Evolutionary conservation across 2,329 filamentous ascomycete genomes (phyloP).

Genomic region (Ophiostoma ulmi): DNA sequence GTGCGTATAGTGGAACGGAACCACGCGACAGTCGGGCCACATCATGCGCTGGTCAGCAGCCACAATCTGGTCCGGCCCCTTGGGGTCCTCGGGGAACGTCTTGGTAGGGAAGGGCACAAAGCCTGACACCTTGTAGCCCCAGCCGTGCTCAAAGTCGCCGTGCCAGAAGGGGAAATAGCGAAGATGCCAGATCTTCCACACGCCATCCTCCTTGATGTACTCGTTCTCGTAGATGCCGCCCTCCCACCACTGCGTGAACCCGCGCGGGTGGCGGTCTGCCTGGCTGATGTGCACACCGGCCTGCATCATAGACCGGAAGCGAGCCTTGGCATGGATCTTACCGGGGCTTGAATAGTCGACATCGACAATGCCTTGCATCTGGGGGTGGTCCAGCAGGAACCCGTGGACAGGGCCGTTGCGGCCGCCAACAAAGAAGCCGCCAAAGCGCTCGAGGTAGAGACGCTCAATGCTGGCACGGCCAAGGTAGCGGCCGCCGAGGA

Average conservation of each 20-base stretch:
- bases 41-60: slow-evolving; percentile 45
- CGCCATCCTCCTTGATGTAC: slow-evolving; percentile 51
- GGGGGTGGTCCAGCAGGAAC: slow-evolving; percentile 53
- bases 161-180: slow-evolving; percentile 57
- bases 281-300: slow-evolving; percentile 51
- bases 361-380: slow-evolving; percentile 54
- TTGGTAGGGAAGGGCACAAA: slow-evolving; percentile 48
- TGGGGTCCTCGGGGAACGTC: slow-evolving; percentile 46
- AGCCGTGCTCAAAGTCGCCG: slow-evolving; percentile 48
- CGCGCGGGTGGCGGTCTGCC: slow-evolving; percentile 46
- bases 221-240: slow-evolving; percentile 56
- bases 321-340: slow-evolving; percentile 41
- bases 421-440: slow-evolving; percentile 46
- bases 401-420: slow-evolving; percentile 53
- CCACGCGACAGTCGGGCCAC: slow-evolving; percentile 52
- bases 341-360: slow-evolving; percentile 38
- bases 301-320: slow-evolving; percentile 52
- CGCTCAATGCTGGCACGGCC: slow-evolving; percentile 47
- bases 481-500: slow-evolving; percentile 50
- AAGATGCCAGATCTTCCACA: slow-evolving; percentile 51
- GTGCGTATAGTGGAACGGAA: slow-evolving; percentile 51
- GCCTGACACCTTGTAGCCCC: slow-evolving; percentile 49
- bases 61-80: slow-evolving; percentile 49
- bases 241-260: slow-evolving; percentile 54
- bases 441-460: slow-evolving; percentile 50